phyloP scores from a whole-genome alignment of 345 rosid species.

The Combretum micranthum region DNA sequence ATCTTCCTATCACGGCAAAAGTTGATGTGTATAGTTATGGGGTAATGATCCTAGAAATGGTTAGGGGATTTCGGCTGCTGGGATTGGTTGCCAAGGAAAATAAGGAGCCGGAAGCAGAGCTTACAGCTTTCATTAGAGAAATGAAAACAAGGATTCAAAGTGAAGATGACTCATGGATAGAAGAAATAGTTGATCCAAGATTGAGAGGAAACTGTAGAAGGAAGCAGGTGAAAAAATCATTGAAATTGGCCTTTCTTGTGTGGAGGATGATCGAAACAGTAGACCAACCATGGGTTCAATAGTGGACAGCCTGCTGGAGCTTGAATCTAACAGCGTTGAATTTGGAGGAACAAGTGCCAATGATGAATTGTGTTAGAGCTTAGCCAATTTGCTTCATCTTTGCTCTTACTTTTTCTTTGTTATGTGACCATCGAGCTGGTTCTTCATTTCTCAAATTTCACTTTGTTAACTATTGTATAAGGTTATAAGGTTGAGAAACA shows the following conservation, averaged over 20 bases:
- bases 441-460: too few species aligned
- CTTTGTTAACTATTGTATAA: too few species aligned
- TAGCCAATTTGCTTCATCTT: conserved; percentile 3
- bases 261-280: conserved; percentile 25
- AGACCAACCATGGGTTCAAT: conserved; percentile 33
- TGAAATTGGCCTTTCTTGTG: conserved; percentile 23
- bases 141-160: conserved; percentile 15
- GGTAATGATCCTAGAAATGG: conserved; percentile 34
- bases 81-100: conserved; percentile 13
- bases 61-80: conserved; percentile 31
- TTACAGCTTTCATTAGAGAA: conserved; percentile 19
- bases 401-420: neutral
- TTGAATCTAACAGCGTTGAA: conserved; percentile 5
- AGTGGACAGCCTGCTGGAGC: conserved; percentile 21
- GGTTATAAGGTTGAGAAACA: too few species aligned
- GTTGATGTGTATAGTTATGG: conserved; percentile 39
- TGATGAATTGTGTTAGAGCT: neutral
- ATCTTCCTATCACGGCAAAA: conserved; percentile 32
- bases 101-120: conserved; percentile 23
- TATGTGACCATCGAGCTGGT: too few species aligned
- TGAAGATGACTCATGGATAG: conserved; percentile 21
- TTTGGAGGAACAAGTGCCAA: neutral
- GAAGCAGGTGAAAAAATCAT: conserved; percentile 20
- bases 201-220: conserved; percentile 19
- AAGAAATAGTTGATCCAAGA: conserved; percentile 28